A percentile compares a stretch with the other conserved stretches of the same genome.
Conservation (phyloP, 208 protist species). For the Acanthamoeba rhysodes region DNA sequence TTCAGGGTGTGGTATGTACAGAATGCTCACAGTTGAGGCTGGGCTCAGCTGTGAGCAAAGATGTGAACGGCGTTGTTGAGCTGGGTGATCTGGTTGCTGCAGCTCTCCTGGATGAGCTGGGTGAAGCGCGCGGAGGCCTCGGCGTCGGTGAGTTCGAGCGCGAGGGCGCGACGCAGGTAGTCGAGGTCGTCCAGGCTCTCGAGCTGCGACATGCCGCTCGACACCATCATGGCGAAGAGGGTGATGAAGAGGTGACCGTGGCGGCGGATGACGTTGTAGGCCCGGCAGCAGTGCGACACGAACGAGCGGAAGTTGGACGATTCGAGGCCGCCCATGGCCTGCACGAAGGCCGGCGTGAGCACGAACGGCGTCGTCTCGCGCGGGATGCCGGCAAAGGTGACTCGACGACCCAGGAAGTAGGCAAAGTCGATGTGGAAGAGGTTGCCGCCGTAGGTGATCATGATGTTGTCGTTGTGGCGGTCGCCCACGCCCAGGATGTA, state of each 20-base stretch:
- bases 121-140: constrained; percentile 80
- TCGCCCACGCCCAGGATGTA: constrained; percentile 94
- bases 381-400: constrained; percentile 46
- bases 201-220: constrained; percentile 86
- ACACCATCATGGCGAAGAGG: constrained; percentile 90
- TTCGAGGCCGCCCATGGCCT: constrained; percentile 88
- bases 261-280: constrained; percentile 89
- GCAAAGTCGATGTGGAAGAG: constrained; percentile 96
- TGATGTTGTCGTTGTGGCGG: constrained; percentile 93
- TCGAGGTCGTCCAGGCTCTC: constrained; percentile 73
- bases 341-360: constrained; percentile 91
- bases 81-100: constrained; percentile 86
- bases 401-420: constrained; percentile 93
- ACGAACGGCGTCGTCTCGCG: constrained; percentile 89
- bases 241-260: constrained; percentile 91
- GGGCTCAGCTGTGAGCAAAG: constrained; percentile 77
- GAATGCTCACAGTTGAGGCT: too few species aligned
- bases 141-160: constrained; percentile 34
- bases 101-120: constrained; percentile 85
- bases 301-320: constrained; percentile 84
- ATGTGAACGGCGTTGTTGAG: constrained; percentile 91
- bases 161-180: constrained; percentile 80
- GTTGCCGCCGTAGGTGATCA: constrained; percentile 89
- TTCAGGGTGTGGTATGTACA: too few species aligned
- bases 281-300: constrained; percentile 82